phyloP scores from a whole-genome alignment of 352 stramenopile genomes.

The Blastocystis sp. region DNA sequence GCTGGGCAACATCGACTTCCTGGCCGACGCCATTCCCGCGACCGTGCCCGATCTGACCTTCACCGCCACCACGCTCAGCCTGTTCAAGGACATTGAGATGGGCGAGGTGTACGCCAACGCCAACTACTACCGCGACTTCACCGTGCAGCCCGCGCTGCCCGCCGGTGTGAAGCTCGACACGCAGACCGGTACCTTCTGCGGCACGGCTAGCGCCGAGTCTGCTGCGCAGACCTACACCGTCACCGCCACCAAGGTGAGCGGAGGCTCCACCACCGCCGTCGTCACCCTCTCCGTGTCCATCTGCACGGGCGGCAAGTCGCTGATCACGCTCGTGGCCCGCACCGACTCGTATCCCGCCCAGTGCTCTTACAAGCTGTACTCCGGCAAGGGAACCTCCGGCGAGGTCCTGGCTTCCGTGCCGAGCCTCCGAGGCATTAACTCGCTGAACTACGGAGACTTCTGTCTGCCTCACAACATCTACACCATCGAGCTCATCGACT shows the following conservation, averaged over 20 bases:
- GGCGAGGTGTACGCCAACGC: constrained; percentile 23
- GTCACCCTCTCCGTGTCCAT: neutral
- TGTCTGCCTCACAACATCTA: constrained; percentile 10
- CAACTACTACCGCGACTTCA: constrained; percentile 42
- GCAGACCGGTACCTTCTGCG: constrained; percentile 36
- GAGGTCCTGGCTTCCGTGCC: neutral
- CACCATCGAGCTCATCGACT: constrained; percentile 44
- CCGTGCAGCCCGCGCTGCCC: constrained; percentile 30
- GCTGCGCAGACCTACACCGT: neutral
- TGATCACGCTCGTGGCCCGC: constrained; percentile 3
- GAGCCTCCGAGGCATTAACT: neutral
- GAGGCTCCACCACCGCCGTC: neutral
- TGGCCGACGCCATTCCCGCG: neutral
- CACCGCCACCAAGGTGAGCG: constrained; percentile 23
- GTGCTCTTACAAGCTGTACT: constrained; percentile 47
- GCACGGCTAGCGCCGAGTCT: neutral
- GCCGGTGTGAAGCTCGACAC: constrained; percentile 1
- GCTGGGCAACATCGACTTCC: neutral
- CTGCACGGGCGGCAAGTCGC: constrained; percentile 31
- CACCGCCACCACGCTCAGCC: neutral
- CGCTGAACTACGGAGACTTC: constrained; percentile 25
- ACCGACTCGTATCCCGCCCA: neutral
- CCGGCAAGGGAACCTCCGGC: neutral
- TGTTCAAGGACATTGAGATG: constrained; percentile 53
- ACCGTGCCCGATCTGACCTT: constrained; percentile 7